A percentile compares a stretch with the other conserved stretches of the same genome.
phyloP scores from a whole-genome alignment of 345 rosid species.

The Conringia planisiliqua region DNA sequence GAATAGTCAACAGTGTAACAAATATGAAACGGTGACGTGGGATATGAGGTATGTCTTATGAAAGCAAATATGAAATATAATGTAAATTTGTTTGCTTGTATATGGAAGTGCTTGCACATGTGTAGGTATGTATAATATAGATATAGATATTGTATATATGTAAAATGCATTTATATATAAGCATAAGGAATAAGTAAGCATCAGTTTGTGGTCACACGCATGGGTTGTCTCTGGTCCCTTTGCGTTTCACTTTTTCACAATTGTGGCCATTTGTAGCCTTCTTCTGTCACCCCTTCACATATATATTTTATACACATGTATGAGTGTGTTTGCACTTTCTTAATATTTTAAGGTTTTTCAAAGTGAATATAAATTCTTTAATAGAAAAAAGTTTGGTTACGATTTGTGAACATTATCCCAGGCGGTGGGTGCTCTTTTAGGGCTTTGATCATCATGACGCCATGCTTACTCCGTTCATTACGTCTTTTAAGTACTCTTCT shows the following conservation, averaged over 20 bases:
- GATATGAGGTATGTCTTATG: constrained; percentile 36
- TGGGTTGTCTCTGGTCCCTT: constrained; percentile 71
- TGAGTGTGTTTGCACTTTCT: constrained; percentile 32
- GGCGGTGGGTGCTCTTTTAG: constrained; percentile 30
- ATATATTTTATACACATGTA: constrained; percentile 15
- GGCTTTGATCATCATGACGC: constrained; percentile 40
- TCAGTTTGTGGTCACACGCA: constrained; percentile 78
- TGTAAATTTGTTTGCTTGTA: constrained; percentile 15
- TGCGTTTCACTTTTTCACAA: constrained; percentile 40
- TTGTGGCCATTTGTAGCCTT: constrained; percentile 34
- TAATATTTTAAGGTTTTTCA: constrained; percentile 18
- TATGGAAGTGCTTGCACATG: constrained; percentile 32
- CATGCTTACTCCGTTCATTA: constrained; percentile 22
- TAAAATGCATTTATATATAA: not conserved
- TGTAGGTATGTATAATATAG: not conserved
- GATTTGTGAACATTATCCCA: constrained; percentile 29
- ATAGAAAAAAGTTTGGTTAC: constrained; percentile 17
- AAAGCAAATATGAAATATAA: constrained; percentile 25
- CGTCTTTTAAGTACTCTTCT: not conserved
- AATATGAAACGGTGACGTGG: constrained; percentile 28
- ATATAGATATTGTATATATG: not conserved
- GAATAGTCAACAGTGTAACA: not conserved
- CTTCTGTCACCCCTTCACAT: constrained; percentile 30
- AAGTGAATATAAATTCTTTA: constrained; percentile 18
- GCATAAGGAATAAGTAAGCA: constrained; percentile 32